Conservation (phyloP, 2,329 filamentous ascomycete genomes). For the Sporothrix schenckii region DNA sequence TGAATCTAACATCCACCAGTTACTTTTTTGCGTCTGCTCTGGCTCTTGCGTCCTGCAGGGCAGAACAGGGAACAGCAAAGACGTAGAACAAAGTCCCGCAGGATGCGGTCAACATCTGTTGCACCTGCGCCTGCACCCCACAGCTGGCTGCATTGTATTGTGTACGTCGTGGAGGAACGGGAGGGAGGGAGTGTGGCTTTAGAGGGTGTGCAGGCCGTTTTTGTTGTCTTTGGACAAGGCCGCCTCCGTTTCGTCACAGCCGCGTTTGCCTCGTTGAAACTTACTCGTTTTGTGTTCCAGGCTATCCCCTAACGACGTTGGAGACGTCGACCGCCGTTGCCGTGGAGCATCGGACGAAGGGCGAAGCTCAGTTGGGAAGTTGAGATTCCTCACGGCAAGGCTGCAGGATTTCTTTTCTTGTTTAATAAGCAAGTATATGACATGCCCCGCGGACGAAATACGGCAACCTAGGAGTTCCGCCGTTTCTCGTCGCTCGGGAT, state of each 20-base stretch:
- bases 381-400: conserved; percentile 14
- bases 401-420: neutral
- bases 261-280: conserved; percentile 5
- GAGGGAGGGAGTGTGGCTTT: neutral
- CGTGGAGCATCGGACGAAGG: neutral
- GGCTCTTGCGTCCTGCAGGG: conserved; percentile 22
- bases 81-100: neutral
- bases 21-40: neutral
- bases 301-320: neutral
- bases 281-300: neutral
- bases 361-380: conserved; percentile 6
- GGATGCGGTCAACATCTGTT: neutral
- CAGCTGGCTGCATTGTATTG: conserved; percentile 6
- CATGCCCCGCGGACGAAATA: too few relatives aligned
- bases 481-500: too few relatives aligned
- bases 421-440: neutral
- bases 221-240: neutral
- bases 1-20: neutral
- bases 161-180: too few relatives aligned
- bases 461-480: too few relatives aligned
- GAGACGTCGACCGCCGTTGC: neutral
- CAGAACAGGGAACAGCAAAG: neutral
- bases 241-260: conserved; percentile 17
- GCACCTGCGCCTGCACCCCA: conserved; percentile 21
- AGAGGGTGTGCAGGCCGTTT: neutral